Evolutionary conservation across 73 alveolate genomes (phyloP).

Genomic region (Loxodes magnus): DNA sequence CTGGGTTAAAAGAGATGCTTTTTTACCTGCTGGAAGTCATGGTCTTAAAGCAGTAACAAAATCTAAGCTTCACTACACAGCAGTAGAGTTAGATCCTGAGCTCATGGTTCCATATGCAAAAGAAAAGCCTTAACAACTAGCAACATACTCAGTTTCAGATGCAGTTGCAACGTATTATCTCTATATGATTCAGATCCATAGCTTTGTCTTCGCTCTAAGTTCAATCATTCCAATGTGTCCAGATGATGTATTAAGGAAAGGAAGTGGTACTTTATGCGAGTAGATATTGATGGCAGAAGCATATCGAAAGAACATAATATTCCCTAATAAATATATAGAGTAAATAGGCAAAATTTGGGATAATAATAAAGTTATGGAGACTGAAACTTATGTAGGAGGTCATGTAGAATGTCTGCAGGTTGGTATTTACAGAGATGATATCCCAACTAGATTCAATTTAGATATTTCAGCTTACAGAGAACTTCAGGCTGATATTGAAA

Average conservation of each 20-base stretch:
- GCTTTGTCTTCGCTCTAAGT: conserved; percentile 97
- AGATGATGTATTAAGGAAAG: conserved; percentile 99
- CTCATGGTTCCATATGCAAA: conserved; percentile 93
- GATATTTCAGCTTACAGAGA: conserved; percentile 64
- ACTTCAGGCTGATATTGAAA: conserved; percentile 62
- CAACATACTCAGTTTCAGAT: conserved; percentile 99
- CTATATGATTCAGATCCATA: conserved; percentile 96
- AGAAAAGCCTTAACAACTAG: conserved; percentile 92
- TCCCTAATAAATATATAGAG: conserved; percentile 90
- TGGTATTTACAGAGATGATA: conserved; percentile 97
- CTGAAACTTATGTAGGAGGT: conserved; percentile 98
- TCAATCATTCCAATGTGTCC: conserved; percentile 97
- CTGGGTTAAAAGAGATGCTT: conserved; percentile 99
- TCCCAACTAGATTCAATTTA: conserved; percentile 84
- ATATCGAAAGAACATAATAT: conserved; percentile 85
- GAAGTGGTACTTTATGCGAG: conserved; percentile 99
- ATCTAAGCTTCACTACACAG: conserved; percentile 97
- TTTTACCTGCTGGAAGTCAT: conserved; percentile 94
- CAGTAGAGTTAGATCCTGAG: conserved; percentile 99
- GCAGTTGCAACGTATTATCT: conserved; percentile 99
- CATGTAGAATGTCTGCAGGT: conserved; percentile 97
- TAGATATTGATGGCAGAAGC: conserved; percentile 94
- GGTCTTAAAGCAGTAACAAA: conserved; percentile 97
- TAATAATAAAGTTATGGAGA: conserved; percentile 87
- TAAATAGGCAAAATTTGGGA: conserved; percentile 84